phyloP scores from a whole-genome alignment of 345 rosid species.

The Gynandropsis gynandra region DNA sequence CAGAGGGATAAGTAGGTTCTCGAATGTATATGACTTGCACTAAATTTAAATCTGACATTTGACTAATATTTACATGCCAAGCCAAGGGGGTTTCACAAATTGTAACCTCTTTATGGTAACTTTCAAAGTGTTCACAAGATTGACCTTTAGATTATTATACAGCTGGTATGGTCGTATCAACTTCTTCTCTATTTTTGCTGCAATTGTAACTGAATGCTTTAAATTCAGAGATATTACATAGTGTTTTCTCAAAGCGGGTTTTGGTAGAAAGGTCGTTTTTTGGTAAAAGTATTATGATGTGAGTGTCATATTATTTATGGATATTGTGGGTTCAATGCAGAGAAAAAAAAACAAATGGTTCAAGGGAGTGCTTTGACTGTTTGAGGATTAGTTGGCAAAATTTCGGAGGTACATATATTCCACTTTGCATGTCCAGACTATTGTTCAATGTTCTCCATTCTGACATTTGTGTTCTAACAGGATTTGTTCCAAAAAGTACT shows the following conservation, averaged over 20 bases:
- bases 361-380: slow-evolving; percentile 75
- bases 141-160: too few species aligned
- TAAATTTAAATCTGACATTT: slow-evolving; percentile 3
- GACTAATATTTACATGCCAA: neutral
- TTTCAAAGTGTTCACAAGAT: neutral
- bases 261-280: too few species aligned
- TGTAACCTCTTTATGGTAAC: too few species aligned
- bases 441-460: neutral
- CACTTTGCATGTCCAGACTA: neutral
- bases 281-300: too few species aligned
- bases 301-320: too few species aligned
- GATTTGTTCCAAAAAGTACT: slow-evolving; percentile 37
- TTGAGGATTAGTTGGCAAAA: slow-evolving; percentile 67
- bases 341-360: slow-evolving; percentile 74
- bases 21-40: neutral
- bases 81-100: neutral
- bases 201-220: too few species aligned
- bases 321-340: slow-evolving; percentile 9
- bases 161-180: too few species aligned
- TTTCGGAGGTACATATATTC: slow-evolving; percentile 46
- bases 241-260: too few species aligned
- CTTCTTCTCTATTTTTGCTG: too few species aligned
- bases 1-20: neutral
- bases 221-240: too few species aligned
- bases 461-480: slow-evolving; percentile 27